Evolutionary conservation across 345 rosid species (phyloP), one percentile per base, ranked within the genome.

Genomic region (Camelina sativa): DNA sequence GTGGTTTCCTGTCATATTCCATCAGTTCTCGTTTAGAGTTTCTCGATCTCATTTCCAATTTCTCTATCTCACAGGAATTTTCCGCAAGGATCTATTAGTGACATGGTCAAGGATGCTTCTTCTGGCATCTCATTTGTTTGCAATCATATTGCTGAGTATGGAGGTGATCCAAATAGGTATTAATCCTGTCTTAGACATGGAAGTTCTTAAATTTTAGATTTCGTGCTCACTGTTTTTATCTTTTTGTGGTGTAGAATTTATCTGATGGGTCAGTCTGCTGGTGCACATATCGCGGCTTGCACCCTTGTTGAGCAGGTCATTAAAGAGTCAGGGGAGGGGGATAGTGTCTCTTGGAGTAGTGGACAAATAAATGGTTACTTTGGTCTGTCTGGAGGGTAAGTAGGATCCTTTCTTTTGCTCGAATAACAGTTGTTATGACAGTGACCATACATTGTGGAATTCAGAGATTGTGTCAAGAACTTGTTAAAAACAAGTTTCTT

Each of bases 211-310:
- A 23, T 19, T 37, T 53, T 65, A 22, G 34, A 44, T 66, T 53
- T 59, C 54, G 61, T 25, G 64, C n/a, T 70, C 69, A 30, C 69
- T 65, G 37, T 57, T 35, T 47, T 46, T 15, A 44, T 56, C 32
- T 25, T 82, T 63, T 68, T 73, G 62, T 54, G 67, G 48, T 73
- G 63, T 75, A 95, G 99, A 81, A 83, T 95, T 63, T 92, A 86
- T 80, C 82, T 95, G 61, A 95, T 95, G 98, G 98, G 99, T 41
- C 98, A 92, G 84, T 95, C 99, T 56, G 99, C 99, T 78, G 98
- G 97, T 76, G 99, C 98, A 62, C 99, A 95, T 78, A 92, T 92
- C 17, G 91, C 97, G 51, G 92, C 98, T 75, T 92, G 99, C 75
- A 74, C 94, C 22, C 85, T 95, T 13, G 74, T 95, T 80, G 92